Conservation (phyloP, 2,329 filamentous ascomycete species). For the Teratosphaeria viscida region DNA sequence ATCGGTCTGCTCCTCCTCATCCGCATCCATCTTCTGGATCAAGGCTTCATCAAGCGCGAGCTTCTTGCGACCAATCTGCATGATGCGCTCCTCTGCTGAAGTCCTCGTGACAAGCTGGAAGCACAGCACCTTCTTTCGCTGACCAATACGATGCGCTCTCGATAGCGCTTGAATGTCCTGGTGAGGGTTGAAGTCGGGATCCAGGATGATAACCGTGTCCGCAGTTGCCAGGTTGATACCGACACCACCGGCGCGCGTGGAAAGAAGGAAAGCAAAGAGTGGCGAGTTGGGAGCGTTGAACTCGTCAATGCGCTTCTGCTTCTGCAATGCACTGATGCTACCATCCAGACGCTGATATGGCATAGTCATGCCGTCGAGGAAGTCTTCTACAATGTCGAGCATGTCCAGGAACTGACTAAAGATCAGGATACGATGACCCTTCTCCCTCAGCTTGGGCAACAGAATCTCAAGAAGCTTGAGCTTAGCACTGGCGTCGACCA, state of each 20-base stretch:
- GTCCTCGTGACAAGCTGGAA: constrained; percentile 88
- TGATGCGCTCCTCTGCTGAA: constrained; percentile 87
- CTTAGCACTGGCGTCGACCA: constrained; percentile 87
- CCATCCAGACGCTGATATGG: constrained; percentile 77
- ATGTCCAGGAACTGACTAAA: constrained; percentile 93
- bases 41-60: constrained; percentile 91
- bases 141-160: constrained; percentile 88
- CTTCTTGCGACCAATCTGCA: constrained; percentile 91
- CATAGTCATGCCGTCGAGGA: constrained; percentile 64
- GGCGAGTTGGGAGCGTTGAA: constrained; percentile 79
- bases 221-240: constrained; percentile 96
- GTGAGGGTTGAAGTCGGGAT: constrained; percentile 95
- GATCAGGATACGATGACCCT: constrained; percentile 81
- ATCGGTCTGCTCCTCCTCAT: constrained; percentile 69
- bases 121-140: constrained; percentile 89
- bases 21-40: constrained; percentile 80
- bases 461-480: constrained; percentile 74
- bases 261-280: constrained; percentile 83
- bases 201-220: constrained; percentile 94
- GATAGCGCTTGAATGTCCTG: constrained; percentile 95
- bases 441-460: constrained; percentile 73
- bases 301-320: constrained; percentile 87
- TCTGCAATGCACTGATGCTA: constrained; percentile 67
- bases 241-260: constrained; percentile 87
- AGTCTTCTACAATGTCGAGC: constrained; percentile 83